Evolutionary conservation across 148 eudicot species (phyloP).

Genomic region (Gaultheria prostrata): DNA sequence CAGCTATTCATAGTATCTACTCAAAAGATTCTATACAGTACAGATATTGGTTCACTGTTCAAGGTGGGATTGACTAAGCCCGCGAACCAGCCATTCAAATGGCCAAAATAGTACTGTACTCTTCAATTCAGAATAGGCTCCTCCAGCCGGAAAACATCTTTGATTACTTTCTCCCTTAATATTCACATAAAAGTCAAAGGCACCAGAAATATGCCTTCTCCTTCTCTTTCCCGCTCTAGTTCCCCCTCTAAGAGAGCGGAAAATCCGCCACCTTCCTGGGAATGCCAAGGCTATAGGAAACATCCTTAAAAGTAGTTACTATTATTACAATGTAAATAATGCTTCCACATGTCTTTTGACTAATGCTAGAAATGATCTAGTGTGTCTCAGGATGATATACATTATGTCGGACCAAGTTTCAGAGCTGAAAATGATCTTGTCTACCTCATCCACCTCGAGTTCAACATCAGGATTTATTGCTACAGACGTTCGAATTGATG

Average conservation of each 20-base stretch:
- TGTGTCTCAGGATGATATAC: constrained; percentile 98
- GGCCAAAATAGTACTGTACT: neutral
- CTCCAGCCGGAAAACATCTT: neutral
- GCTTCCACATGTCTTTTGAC: constrained; percentile 41
- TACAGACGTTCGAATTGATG: constrained; percentile 59
- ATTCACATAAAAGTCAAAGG: neutral
- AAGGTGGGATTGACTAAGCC: neutral
- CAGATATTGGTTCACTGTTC: neutral
- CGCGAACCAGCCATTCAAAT: neutral
- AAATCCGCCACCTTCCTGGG: neutral
- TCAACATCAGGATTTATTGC: constrained; percentile 53
- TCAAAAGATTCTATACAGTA: neutral
- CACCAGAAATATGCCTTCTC: neutral
- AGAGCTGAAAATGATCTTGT: constrained; percentile 88
- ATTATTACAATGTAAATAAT: constrained; percentile 12
- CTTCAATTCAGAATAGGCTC: neutral
- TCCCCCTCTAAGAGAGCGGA: neutral
- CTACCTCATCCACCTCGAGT: constrained; percentile 60
- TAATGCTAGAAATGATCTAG: constrained; percentile 74
- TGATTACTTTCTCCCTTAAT: neutral
- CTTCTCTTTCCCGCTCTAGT: constrained; percentile 5
- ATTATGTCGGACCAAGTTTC: constrained; percentile 93
- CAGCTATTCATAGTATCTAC: neutral
- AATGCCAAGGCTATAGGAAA: neutral
- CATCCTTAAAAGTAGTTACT: neutral